Evolutionary conservation across 129 eudicot genomes (phyloP).

Genomic region (Apium graveolens): DNA sequence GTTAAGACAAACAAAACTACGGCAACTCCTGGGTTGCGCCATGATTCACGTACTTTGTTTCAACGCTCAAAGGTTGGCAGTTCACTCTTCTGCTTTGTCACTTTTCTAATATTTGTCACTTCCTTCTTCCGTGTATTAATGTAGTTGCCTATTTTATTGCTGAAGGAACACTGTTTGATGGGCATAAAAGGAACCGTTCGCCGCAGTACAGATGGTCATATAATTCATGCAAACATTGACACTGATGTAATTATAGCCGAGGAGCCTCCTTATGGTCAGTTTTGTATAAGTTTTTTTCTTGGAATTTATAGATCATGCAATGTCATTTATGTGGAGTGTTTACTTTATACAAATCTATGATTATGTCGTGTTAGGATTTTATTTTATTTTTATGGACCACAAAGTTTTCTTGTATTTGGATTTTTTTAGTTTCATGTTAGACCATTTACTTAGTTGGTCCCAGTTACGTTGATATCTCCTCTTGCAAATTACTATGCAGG

Average conservation of each 20-base stretch:
- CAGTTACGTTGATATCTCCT: conserved; percentile 1
- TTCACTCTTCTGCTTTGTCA: conserved; percentile 1
- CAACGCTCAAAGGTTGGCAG: conserved; percentile 83
- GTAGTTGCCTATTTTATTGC: background rate
- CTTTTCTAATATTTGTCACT: background rate
- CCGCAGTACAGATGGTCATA: conserved; percentile 97
- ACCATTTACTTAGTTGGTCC: background rate
- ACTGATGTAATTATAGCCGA: conserved; percentile 97
- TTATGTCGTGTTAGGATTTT: background rate
- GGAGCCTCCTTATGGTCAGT: conserved; percentile 96
- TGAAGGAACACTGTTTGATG: conserved; percentile 96
- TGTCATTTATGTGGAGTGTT: background rate
- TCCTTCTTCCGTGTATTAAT: background rate
- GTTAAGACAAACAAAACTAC: conserved; percentile 94
- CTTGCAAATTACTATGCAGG: conserved; percentile 37
- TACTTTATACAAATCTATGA: background rate
- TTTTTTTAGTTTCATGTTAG: background rate
- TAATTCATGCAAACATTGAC: conserved; percentile 97
- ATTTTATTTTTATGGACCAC: background rate
- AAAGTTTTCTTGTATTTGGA: background rate
- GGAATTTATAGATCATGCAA: background rate
- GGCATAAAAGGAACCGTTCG: conserved; percentile 99
- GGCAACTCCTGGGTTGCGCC: conserved; percentile 91
- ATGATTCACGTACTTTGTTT: conserved; percentile 92
- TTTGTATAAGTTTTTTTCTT: background rate